These are phyloP conservation scores for Ophiostoma australiae DNA, from an alignment of 2,329 filamentous ascomycete genomes.

Conservation along the genomic window DNA sequence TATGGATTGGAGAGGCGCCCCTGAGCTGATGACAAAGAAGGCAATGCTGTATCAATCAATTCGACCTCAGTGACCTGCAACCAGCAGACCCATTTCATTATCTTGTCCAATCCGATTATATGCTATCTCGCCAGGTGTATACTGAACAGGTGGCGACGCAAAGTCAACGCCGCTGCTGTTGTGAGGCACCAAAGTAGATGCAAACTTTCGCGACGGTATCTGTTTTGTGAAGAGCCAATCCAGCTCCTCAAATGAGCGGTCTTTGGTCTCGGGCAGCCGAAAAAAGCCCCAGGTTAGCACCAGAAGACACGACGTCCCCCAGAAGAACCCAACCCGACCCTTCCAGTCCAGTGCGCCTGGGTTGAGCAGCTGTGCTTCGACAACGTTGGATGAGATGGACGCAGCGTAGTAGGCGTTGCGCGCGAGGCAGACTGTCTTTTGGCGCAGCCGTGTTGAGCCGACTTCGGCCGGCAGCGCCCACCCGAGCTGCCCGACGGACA, in stretches of 20 bases:
- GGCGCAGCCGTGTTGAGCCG: slow-evolving; percentile 35
- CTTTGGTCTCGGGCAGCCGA: slow-evolving; percentile 46
- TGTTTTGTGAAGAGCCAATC: slow-evolving; percentile 50
- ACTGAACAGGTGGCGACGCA: background rate
- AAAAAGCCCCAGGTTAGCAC: slow-evolving; percentile 49
- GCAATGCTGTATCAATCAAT: no score
- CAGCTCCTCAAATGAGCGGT: slow-evolving; percentile 51
- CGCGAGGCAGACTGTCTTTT: slow-evolving; percentile 34
- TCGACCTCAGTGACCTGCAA: background rate
- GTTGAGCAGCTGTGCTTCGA: slow-evolving; percentile 38
- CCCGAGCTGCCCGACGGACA: slow-evolving; percentile 38
- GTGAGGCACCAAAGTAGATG: background rate
- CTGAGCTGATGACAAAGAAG: no score
- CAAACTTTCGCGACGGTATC: slow-evolving; percentile 37
- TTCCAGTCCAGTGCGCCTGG: slow-evolving; percentile 43
- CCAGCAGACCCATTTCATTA: background rate
- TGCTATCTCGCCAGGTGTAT: background rate
- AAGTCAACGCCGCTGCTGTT: background rate
- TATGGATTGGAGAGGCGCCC: no score
- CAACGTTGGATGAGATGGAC: slow-evolving; percentile 29
- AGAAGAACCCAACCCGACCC: slow-evolving; percentile 46
- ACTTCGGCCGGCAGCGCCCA: slow-evolving; percentile 36
- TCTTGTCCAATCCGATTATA: background rate
- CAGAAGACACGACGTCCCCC: slow-evolving; percentile 41
- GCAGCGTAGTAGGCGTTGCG: slow-evolving; percentile 33